Base-by-base conservation (phyloP, 768 basidiomycete species). In the Agrocybe pediades region DNA sequence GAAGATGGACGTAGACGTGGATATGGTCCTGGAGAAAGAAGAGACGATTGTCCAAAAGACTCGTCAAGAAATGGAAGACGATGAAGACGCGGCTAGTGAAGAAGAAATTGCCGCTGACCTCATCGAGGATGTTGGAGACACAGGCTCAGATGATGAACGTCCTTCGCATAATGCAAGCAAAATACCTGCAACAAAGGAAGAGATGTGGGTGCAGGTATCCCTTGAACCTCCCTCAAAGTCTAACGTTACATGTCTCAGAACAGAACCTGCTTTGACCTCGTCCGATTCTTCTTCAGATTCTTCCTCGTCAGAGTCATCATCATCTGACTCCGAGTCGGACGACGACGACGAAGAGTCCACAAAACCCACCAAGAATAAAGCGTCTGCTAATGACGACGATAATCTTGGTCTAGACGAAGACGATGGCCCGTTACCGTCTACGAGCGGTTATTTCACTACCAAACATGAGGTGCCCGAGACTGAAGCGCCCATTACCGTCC, bases 21-120 rank as follows among this genome's bases (percentile, higher is more conserved):
- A 13, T 11, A 36, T 15, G n/a, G 13, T n/a, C 33, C n/a, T 15
- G n/a, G 5, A 36, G 6, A 13, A 36, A n/a, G 33, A 36, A 13
- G n/a, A 36, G 33, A n/a, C 4, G 11, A n/a, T n/a, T n/a, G 33
- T 36, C 13, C 5, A 36, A 36, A 36, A 36, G n/a, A 36, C 33
- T 3, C 13, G n/a, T 4, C 13, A 36, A 16, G 60, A 75, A 33
- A 73, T 79, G 9, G 58, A 74, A 40, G 74, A 79, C 17, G 71
- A 64, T 54, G 82, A 81, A 41, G 70, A 68, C 46, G 88, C 85
- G 50, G 86, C 85, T 51, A 90, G 88, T 55, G 88, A 88, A 63
- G 83, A 84, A 33, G 90, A 90, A 65, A 84, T 90, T 41, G 87
- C 86, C 56, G 86, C 82, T n/a, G 79, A 78, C 54, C 76, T 87